These are phyloP conservation scores for Symmetrospora coprosmae DNA, from an alignment of 768 basidiomycete species.

Conservation along the genomic window DNA sequence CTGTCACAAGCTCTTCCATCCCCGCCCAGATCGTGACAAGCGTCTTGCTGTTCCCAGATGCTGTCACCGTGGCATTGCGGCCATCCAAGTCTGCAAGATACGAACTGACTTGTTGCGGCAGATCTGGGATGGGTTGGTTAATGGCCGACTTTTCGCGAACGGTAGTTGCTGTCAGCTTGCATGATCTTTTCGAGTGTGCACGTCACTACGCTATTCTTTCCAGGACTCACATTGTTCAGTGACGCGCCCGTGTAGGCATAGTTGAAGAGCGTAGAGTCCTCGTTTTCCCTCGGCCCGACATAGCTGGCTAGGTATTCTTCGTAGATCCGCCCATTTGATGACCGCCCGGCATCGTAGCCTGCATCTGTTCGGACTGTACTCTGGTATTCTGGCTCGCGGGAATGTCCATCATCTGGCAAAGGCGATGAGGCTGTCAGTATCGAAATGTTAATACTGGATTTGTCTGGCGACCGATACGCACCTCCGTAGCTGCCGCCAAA, in stretches of 20 bases:
- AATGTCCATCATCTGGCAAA: constrained; percentile 12
- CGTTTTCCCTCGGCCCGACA: neutral
- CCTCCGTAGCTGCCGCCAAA: constrained; percentile 17
- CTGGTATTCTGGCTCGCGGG: neutral
- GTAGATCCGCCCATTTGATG: constrained; percentile 9
- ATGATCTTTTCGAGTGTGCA: too few relatives aligned
- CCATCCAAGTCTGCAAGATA: constrained; percentile 3
- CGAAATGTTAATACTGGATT: neutral
- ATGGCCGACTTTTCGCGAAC: neutral
- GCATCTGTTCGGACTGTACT: neutral
- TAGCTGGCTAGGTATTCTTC: neutral
- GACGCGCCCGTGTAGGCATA: constrained; percentile 16
- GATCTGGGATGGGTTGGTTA: neutral
- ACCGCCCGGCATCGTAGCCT: neutral
- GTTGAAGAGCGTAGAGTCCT: neutral
- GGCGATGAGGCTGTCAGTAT: neutral
- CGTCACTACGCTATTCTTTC: too few relatives aligned
- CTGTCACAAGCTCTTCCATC: constrained; percentile 12
- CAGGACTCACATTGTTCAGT: constrained; percentile 8
- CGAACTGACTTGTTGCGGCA: neutral
- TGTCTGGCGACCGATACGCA: neutral
- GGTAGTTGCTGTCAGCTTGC: too few relatives aligned
- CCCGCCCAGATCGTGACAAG: constrained; percentile 14
- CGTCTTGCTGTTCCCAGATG: constrained; percentile 1
- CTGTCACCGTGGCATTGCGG: constrained; percentile 9